These are phyloP conservation scores for Golubevia pallescens DNA, from an alignment of 1,284 basidiomycete species.

Conservation along the genomic window DNA sequence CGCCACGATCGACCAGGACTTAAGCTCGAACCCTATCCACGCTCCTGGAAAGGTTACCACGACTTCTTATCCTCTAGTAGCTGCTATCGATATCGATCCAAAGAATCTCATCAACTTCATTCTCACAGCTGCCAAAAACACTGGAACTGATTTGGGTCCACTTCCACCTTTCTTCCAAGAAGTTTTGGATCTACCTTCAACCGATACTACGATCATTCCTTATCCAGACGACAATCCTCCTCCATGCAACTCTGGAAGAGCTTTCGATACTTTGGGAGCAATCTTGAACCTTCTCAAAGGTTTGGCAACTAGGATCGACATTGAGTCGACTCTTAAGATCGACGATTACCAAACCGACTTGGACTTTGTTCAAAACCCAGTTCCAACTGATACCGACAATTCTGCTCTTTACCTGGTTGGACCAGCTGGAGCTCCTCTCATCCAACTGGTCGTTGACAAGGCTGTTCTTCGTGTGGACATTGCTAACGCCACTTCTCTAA, in stretches of 20 bases:
- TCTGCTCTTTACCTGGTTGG: slow-evolving; percentile 55
- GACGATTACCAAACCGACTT: slow-evolving; percentile 59
- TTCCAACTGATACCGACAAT: slow-evolving; percentile 48
- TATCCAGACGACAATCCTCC: slow-evolving; percentile 47
- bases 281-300: slow-evolving; percentile 39
- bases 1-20: slow-evolving; percentile 47
- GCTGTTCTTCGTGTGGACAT: slow-evolving; percentile 35
- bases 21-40: slow-evolving; percentile 36
- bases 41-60: no score
- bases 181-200: no score
- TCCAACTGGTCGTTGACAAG: slow-evolving; percentile 55
- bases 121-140: no score
- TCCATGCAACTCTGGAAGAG: slow-evolving; percentile 37
- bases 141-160: slow-evolving; percentile 47
- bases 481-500: slow-evolving; percentile 50
- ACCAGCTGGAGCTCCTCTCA: slow-evolving; percentile 54
- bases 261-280: slow-evolving; percentile 50
- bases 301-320: slow-evolving; percentile 37
- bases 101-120: no score
- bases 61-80: no score
- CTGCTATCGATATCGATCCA: no score
- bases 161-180: slow-evolving; percentile 40
- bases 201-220: slow-evolving; percentile 41
- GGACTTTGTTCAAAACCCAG: slow-evolving; percentile 50
- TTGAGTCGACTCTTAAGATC: slow-evolving; percentile 36